Percentiles rank a stretch among this genome's conserved stretches.
These are phyloP conservation scores for Umbelopsis ramanniana DNA, from an alignment of 192 early-diverging fungal genomes.

Conservation along the genomic window DNA sequence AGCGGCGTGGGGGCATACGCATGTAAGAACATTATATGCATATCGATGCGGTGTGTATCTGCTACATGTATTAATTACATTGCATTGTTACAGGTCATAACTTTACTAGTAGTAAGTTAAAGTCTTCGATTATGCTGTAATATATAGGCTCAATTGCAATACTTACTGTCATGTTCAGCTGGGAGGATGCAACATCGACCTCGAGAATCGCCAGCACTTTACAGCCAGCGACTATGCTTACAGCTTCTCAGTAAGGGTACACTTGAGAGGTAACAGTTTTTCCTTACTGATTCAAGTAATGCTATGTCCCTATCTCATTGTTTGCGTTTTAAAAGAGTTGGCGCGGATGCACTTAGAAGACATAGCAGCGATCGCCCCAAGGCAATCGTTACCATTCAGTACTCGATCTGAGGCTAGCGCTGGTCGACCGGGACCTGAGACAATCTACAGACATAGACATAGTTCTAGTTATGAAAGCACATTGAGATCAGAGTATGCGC, in stretches of 20 bases:
- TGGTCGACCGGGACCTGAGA: neutral
- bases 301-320: neutral
- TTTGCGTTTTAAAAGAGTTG: neutral
- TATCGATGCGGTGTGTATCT: neutral
- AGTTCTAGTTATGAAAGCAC: constrained; percentile 12
- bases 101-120: constrained; percentile 32
- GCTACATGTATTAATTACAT: neutral
- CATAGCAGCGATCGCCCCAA: neutral
- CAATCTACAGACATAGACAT: constrained; percentile 11
- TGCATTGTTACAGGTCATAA: constrained; percentile 9
- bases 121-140: neutral
- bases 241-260: constrained; percentile 28
- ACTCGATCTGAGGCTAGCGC: neutral
- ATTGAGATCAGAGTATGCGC: neutral
- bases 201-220: constrained; percentile 32
- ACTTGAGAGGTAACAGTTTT: constrained; percentile 28
- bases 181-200: constrained; percentile 37
- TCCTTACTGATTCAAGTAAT: neutral
- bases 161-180: neutral
- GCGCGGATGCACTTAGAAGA: constrained; percentile 9
- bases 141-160: neutral
- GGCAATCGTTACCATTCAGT: neutral
- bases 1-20: constrained; percentile 41
- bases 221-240: constrained; percentile 39
- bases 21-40: constrained; percentile 8